Conservation (phyloP, 208 protist species). For the Angomonas desouzai region DNA sequence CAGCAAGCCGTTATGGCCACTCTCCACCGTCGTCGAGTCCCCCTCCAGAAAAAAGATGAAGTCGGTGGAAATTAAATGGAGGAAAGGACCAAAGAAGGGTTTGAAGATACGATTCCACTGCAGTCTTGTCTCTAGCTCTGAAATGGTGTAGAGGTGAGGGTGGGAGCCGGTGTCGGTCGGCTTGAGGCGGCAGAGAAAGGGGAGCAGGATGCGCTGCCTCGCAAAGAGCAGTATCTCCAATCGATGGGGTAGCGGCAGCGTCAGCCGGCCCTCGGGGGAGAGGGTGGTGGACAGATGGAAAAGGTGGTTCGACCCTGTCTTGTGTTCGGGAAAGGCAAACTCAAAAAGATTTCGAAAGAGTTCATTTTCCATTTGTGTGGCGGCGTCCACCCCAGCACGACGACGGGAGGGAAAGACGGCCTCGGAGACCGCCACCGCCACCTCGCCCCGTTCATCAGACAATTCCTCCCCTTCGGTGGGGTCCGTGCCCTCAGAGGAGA, state of each 20-base stretch:
- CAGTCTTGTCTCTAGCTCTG: not conserved
- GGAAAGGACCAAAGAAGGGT: not conserved
- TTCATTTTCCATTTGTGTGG: not conserved
- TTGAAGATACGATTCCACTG: not conserved
- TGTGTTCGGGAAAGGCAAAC: not conserved
- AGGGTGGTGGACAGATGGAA: not conserved
- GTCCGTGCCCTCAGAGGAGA: no score
- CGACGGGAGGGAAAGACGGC: not conserved
- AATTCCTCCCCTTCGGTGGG: not conserved
- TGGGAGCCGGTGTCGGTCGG: not conserved
- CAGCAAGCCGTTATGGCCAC: not conserved
- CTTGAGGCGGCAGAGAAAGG: not conserved
- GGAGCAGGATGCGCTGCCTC: not conserved
- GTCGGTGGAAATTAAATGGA: not conserved
- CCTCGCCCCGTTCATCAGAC: no score
- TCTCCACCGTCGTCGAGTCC: no score
- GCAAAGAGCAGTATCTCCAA: not conserved
- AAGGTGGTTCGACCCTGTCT: not conserved
- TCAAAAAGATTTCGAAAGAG: not conserved
- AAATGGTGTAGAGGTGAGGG: not conserved
- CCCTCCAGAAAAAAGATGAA: constrained; percentile 2
- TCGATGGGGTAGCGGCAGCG: not conserved
- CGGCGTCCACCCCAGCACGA: not conserved
- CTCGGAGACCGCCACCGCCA: not conserved
- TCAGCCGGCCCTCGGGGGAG: not conserved